A percentile compares a stretch with the other conserved stretches of the same genome.
Evolutionary conservation across 2,329 filamentous ascomycete species (phyloP).

Genomic region (Diaporthe destruens): DNA sequence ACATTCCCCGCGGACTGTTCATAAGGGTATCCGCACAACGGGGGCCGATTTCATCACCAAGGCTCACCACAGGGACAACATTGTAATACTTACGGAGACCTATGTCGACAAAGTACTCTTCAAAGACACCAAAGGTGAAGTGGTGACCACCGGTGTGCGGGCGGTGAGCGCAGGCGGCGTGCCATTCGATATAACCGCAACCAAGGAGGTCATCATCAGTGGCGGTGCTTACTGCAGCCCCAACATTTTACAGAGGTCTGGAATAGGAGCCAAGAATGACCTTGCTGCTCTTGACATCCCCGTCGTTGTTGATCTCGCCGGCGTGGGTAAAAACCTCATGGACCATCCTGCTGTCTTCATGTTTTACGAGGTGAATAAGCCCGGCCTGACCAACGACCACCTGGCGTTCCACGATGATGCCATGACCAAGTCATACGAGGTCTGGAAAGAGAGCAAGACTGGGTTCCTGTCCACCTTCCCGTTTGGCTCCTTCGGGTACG

Average conservation of each 20-base stretch:
- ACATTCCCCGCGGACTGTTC: not conserved
- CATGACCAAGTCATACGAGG: constrained; percentile 5
- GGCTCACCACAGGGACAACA: not conserved
- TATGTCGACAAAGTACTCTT: constrained; percentile 15
- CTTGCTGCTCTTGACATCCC: constrained; percentile 45
- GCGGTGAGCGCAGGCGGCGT: not conserved
- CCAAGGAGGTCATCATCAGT: constrained; percentile 50
- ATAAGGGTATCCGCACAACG: not conserved
- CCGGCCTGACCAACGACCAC: constrained; percentile 6
- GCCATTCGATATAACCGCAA: constrained; percentile 2
- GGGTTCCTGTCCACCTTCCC: constrained; percentile 26
- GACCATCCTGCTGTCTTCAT: constrained; percentile 46
- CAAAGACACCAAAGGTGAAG: not conserved
- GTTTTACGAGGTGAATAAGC: constrained; percentile 20
- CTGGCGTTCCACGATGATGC: constrained; percentile 19
- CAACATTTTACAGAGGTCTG: constrained; percentile 50
- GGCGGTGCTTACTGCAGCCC: constrained; percentile 48
- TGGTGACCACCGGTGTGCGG: not conserved
- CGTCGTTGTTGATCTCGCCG: constrained; percentile 45
- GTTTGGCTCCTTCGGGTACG: constrained; percentile 18
- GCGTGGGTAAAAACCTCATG: constrained; percentile 46
- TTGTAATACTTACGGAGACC: constrained; percentile 2
- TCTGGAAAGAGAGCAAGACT: constrained; percentile 16
- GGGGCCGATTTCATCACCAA: constrained; percentile 23
- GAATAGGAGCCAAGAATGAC: constrained; percentile 47